Conservation (phyloP, 1,284 basidiomycete genomes). For the Fistulinella staudtii region DNA sequence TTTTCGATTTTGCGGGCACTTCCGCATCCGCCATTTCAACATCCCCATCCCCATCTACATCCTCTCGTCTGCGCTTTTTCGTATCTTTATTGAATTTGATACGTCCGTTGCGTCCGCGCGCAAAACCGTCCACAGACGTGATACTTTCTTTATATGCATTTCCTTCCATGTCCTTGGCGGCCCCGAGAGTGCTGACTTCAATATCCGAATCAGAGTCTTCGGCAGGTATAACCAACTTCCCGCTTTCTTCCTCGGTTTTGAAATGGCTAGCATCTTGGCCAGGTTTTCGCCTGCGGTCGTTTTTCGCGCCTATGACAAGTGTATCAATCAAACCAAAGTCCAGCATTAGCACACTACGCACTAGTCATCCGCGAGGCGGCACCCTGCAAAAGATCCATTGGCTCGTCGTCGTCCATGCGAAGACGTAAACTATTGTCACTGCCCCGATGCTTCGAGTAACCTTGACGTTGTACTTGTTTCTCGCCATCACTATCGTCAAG, state of each 20-base stretch:
- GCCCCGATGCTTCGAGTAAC: constrained; percentile 37
- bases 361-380: constrained; percentile 75
- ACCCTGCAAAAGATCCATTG: constrained; percentile 92
- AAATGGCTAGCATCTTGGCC: constrained; percentile 86
- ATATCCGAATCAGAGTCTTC: constrained; percentile 48
- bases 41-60: constrained; percentile 50
- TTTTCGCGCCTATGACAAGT: constrained; percentile 44
- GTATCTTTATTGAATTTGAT: constrained; percentile 98
- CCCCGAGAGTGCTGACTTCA: constrained; percentile 33
- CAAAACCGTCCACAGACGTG: constrained; percentile 86
- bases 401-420: constrained; percentile 88
- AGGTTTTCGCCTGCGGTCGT: constrained; percentile 64
- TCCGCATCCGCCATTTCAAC: constrained; percentile 66
- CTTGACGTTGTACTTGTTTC: constrained; percentile 32
- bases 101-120: constrained; percentile 76
- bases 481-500: constrained; percentile 74
- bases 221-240: constrained; percentile 86
- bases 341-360: constrained; percentile 37
- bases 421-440: constrained; percentile 56
- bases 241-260: constrained; percentile 81
- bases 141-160: constrained; percentile 81
- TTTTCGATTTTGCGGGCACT: constrained; percentile 40
- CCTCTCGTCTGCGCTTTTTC: constrained; percentile 78
- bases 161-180: constrained; percentile 61
- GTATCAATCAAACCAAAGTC: constrained; percentile 3